Evolutionary conservation across 805 yeast species (phyloP).

Genomic region (Wickerhamiella azyma): DNA sequence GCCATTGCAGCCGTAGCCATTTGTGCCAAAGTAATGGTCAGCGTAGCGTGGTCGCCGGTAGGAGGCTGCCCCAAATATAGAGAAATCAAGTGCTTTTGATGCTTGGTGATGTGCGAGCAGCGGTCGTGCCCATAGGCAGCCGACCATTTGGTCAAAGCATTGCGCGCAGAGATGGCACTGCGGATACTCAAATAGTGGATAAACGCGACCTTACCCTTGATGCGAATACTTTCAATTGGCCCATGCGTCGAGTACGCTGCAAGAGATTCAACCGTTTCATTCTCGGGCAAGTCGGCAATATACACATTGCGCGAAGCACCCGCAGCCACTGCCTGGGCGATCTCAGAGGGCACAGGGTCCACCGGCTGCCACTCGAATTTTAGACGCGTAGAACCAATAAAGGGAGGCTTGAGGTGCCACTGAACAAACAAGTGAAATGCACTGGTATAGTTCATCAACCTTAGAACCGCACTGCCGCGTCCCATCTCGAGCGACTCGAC

Average conservation of each 20-base stretch:
- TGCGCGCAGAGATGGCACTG: conserved; percentile 77
- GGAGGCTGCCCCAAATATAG: conserved; percentile 81
- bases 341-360: conserved; percentile 57
- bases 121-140: conserved; percentile 76
- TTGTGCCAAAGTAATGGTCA: conserved; percentile 44
- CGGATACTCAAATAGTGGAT: conserved; percentile 78
- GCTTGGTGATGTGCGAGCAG: conserved; percentile 77
- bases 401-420: conserved; percentile 70
- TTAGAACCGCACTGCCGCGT: conserved; percentile 64
- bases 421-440: conserved; percentile 89
- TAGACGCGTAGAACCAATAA: conserved; percentile 67
- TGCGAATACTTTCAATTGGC: conserved; percentile 49
- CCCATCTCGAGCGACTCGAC: conserved; percentile 73
- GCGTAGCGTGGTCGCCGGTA: conserved; percentile 58
- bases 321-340: conserved; percentile 63
- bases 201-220: conserved; percentile 70
- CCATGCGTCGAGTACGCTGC: conserved; percentile 44
- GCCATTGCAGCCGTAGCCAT: conserved; percentile 98
- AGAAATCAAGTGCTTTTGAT: conserved; percentile 95
- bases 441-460: conserved; percentile 77
- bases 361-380: conserved; percentile 91
- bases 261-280: conserved; percentile 52
- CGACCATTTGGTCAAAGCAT: conserved; percentile 48
- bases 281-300: conserved; percentile 63
- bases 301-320: conserved; percentile 92